Base-by-base conservation (phyloP, 768 basidiomycete genomes). In the Calocybe cyanea region DNA sequence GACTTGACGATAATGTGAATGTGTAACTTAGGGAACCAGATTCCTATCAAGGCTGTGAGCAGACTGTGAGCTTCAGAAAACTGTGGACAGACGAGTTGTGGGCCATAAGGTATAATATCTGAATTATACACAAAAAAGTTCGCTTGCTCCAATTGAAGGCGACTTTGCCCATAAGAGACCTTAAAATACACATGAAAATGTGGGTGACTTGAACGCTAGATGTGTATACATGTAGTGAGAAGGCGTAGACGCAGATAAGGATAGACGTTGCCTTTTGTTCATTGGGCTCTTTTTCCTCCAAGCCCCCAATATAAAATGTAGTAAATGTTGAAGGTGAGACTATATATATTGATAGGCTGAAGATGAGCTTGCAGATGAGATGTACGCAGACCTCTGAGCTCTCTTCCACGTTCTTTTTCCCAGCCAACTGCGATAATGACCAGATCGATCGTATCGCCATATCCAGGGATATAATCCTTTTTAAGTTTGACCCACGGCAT, bases 401-500 rank as follows among this genome's bases (percentile, higher is more conserved):
- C 84, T 43, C 89, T 66, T 2, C 76, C 93, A 7, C 93, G 75
- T 28, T 83, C 76, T 57, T 82, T 83, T 45, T 90, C 86, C 88
- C 90, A 93, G 0, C 75, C 67, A 15, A 82, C 90, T 1, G 80
- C 93, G 15, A 95, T 65, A 25, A 95, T 58, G 3, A 81, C 81
- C 46, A 95, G 72, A 60, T 93, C 90, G 13, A 93, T 54, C 4
- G 79, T 75, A 61, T 97, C 93, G 0, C 91, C 90, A 36, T 85
- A 75, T 3, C 85, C 85, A 1, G 82, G 81, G 31, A 97, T 90
- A 51, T 95, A 95, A 60, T 97, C 93, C 57, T 76, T 81, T 69
- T 92, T 91, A 39, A 91, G 57, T 66, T 96, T 95, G 21, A 93
- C 82, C 92, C 92, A 95, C 13, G 84, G 83, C 47, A 72, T 65